phyloP scores from a whole-genome alignment of 1,284 basidiomycete genomes.

The Pulveroboletus sp. region DNA sequence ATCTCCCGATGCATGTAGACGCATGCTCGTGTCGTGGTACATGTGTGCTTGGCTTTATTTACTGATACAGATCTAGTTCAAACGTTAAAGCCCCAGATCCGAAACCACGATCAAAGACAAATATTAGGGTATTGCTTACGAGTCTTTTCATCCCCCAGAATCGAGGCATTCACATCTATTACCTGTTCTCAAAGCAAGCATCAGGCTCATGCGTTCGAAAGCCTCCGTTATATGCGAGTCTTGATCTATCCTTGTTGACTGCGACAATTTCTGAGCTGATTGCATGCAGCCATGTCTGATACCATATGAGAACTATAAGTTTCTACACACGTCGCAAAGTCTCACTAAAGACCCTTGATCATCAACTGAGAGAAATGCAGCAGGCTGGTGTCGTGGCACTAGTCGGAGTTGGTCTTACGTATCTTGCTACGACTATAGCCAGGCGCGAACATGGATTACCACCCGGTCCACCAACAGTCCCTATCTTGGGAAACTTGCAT shows the following conservation, averaged over 20 bases:
- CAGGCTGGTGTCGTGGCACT: neutral
- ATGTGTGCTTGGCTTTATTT: neutral
- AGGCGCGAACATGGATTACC: slow-evolving; percentile 1
- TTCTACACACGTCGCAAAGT: neutral
- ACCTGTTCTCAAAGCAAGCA: too few species aligned
- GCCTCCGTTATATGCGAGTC: too few species aligned
- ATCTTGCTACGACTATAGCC: neutral
- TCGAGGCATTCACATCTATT: too few species aligned
- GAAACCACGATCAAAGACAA: too few species aligned
- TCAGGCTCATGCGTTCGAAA: too few species aligned
- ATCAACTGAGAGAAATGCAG: neutral
- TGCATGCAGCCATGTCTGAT: too few species aligned
- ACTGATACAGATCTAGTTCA: neutral
- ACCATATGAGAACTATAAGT: neutral
- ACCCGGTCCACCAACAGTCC: slow-evolving; percentile 2
- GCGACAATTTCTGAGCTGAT: neutral
- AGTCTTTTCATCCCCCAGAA: too few species aligned
- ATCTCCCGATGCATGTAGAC: neutral
- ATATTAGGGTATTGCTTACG: too few species aligned
- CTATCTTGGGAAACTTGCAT: slow-evolving; percentile 6
- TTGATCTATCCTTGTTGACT: neutral
- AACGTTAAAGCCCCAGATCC: too few species aligned
- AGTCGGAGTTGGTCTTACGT: neutral
- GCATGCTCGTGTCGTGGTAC: neutral
- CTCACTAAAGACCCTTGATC: neutral